phyloP scores from a whole-genome alignment of 495 filamentous ascomycete species.

The Aspergillus conjunctus region DNA sequence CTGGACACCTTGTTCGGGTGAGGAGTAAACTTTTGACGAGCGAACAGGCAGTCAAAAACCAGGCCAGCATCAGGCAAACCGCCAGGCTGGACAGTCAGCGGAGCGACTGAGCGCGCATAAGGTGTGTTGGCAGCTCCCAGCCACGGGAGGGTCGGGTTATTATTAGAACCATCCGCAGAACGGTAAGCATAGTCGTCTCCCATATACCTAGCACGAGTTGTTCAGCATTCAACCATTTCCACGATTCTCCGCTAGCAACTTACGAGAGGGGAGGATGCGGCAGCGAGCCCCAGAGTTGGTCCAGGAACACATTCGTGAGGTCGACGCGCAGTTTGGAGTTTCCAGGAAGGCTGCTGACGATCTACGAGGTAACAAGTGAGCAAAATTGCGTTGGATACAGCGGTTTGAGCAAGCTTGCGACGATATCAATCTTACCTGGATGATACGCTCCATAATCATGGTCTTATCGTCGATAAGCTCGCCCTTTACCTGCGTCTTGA shows the following conservation, averaged over 20 bases:
- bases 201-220: conserved; percentile 50
- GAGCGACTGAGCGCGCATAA: conserved; percentile 56
- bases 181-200: conserved; percentile 68
- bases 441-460: conserved; percentile 76
- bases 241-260: conserved; percentile 20
- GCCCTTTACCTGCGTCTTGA: conserved; percentile 55
- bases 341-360: conserved; percentile 65
- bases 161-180: conserved; percentile 72
- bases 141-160: conserved; percentile 59
- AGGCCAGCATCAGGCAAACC: conserved; percentile 56
- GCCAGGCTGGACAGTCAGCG: conserved; percentile 52
- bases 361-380: conserved; percentile 30
- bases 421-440: conserved; percentile 50
- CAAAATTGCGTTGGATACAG: conserved; percentile 1
- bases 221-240: background rate
- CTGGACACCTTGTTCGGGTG: conserved; percentile 61
- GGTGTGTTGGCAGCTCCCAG: conserved; percentile 58
- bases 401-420: too few relatives aligned
- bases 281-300: conserved; percentile 67
- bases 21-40: conserved; percentile 53
- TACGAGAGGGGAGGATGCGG: conserved; percentile 56
- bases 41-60: conserved; percentile 57
- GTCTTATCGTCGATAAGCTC: conserved; percentile 73
- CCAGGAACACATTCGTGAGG: conserved; percentile 70
- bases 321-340: conserved; percentile 63